Base-by-base conservation (phyloP, 1,284 basidiomycete genomes). In the Marasmius tenuissimus region DNA sequence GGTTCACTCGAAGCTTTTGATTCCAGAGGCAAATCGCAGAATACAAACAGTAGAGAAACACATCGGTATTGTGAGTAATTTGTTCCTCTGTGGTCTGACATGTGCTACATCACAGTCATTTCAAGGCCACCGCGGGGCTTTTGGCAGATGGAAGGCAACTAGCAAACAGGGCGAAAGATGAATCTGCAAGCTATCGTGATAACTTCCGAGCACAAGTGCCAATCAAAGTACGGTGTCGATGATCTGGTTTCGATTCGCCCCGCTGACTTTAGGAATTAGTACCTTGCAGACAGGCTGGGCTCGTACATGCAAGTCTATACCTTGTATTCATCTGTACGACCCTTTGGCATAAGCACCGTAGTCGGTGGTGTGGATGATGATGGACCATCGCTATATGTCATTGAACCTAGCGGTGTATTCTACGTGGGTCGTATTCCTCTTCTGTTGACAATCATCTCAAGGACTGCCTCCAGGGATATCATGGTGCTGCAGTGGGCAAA, bases 301-400 rank as follows among this genome's bases (percentile, higher is more conserved):
- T 84, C 89, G 42, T 98, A 96, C 74, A 90, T 95, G 3, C 97
- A 99, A 78, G 91, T 92, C 20, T 99, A 98, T 79, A 99, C 97
- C 8, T 89, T 98, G 57, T 98, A 99, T 77, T 98, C 96, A 0
- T 98, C 96, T 27, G 97, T 99, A 38, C 89, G 97, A 33, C 97
- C 97, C 0, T 99, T 99, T 69, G 97, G 97, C 14, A 89, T 97
- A 68, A 95, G 94, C 68, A 91, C 96, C 22, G 92, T 99, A 71
- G 79, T 99, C 18, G 97, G 89, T 47, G 90, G 92, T 10, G 84
- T 97, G 7, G 97, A 99, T 81, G 92, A 94, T 75, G 84, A 84
- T 47, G 96, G 96, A 2, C 96, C 97, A 57, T 82, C 86, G 58
- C 82, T 99, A 34, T 98, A 88, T 78, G 90, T 97, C 64, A 85